Percentiles rank a stretch among this genome's conserved stretches.
phyloP scores from a whole-genome alignment of 2,329 filamentous ascomycete genomes.

The Stachybotrys chlorohalonatus region DNA sequence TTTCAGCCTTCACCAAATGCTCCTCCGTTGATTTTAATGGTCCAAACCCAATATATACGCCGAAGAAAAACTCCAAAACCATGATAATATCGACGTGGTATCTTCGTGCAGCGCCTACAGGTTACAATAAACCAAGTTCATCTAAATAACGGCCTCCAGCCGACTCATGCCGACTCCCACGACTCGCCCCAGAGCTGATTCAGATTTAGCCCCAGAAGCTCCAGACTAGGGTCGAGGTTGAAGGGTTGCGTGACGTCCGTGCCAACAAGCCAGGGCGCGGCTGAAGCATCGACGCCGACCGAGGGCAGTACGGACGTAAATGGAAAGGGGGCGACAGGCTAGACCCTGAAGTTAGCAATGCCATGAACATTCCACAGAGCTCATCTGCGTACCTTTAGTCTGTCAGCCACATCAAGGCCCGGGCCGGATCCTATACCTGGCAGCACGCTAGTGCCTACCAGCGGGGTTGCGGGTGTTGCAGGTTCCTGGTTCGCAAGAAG shows the following conservation, averaged over 20 bases:
- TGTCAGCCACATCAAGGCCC: constrained; percentile 24
- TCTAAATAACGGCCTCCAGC: too few relatives aligned
- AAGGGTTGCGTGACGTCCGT: constrained; percentile 26
- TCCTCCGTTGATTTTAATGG: too few relatives aligned
- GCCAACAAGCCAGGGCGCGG: constrained; percentile 24
- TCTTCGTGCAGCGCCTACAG: too few relatives aligned
- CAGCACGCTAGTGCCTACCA: background rate
- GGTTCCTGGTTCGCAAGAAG: constrained; percentile 44
- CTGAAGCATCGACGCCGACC: constrained; percentile 22
- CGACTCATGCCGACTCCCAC: constrained; percentile 29
- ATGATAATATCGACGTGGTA: too few relatives aligned
- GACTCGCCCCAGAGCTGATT: constrained; percentile 48
- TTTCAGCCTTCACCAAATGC: too few relatives aligned
- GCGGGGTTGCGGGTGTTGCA: constrained; percentile 18
- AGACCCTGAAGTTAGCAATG: constrained; percentile 17
- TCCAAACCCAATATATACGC: too few relatives aligned
- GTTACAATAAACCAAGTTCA: too few relatives aligned
- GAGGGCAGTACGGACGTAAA: constrained; percentile 25
- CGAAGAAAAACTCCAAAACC: too few relatives aligned
- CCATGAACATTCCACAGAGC: constrained; percentile 12
- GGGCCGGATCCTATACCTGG: constrained; percentile 16
- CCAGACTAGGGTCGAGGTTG: constrained; percentile 45
- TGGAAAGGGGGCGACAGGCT: constrained; percentile 34
- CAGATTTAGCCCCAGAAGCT: constrained; percentile 42
- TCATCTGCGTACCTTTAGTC: constrained; percentile 27